A percentile compares a stretch with the other conserved stretches of the same genome.
Evolutionary conservation across 2,329 filamentous ascomycete genomes (phyloP).

Genomic region (Endothia cerciana): DNA sequence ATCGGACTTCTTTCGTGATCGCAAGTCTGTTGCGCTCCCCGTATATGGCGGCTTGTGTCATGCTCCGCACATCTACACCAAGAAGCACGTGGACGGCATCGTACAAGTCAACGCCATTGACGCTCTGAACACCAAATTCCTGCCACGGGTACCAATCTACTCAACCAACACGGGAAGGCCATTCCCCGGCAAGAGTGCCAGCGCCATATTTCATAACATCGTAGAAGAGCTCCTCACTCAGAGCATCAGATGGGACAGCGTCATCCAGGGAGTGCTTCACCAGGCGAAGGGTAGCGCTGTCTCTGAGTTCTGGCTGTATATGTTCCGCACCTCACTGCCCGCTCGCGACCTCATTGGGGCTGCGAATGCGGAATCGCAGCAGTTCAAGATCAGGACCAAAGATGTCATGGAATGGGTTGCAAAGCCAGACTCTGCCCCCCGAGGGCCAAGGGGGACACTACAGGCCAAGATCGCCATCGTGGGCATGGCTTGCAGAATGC

Average conservation of each 20-base stretch:
- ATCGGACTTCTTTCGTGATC: conserved; percentile 38
- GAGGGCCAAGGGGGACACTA: conserved; percentile 14
- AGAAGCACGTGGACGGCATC: not conserved
- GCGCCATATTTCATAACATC: conserved; percentile 34
- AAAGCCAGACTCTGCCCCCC: conserved; percentile 12
- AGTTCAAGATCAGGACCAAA: conserved; percentile 5
- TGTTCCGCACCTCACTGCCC: conserved; percentile 37
- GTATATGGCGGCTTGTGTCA: conserved; percentile 13
- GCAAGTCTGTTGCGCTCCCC: conserved; percentile 39
- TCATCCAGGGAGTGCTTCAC: conserved; percentile 30
- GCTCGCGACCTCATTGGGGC: conserved; percentile 35
- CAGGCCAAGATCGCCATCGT: conserved; percentile 68
- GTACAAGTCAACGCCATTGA: not conserved
- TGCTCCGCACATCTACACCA: conserved; percentile 13
- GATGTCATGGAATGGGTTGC: conserved; percentile 35
- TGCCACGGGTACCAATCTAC: conserved; percentile 36
- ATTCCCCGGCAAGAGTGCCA: conserved; percentile 34
- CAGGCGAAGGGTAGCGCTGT: conserved; percentile 26
- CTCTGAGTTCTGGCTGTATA: conserved; percentile 31
- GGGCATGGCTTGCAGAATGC: conserved; percentile 67
- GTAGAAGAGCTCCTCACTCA: conserved; percentile 39
- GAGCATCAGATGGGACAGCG: conserved; percentile 37
- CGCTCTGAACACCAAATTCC: not conserved
- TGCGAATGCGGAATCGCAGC: conserved; percentile 15
- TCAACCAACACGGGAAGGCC: conserved; percentile 39